Evolutionary conservation across 1,139 yeast species (phyloP), one percentile per base, ranked within the genome.

Genomic region (Blastobotrys serpentis): DNA sequence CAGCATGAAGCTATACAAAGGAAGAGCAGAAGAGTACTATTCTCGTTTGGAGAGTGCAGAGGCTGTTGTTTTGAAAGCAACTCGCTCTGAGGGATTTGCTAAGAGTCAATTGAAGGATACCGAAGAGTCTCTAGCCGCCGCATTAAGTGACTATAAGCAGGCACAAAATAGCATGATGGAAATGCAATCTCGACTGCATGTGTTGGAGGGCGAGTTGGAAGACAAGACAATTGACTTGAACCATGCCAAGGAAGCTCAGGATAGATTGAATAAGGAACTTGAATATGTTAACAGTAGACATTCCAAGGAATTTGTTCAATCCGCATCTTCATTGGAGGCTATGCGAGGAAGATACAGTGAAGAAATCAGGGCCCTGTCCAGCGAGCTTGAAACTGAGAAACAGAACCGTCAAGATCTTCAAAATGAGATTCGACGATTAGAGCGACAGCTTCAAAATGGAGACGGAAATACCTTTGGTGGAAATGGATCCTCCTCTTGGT

Each of bases 41-140:
- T 74, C 75, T 52, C 86, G 86, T 58, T 71, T 89, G 32, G 95
- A 88, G 59, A 76, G 80, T 51, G 92, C 95, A 0, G 96, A 90
- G 60, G 75, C 83, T 44, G 84, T 88, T 1, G 80, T 86, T 1
- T 72, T 76, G 42, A 76, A 81, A 44, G 79, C 88, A 2, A 64
- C 72, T 39, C 73, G 86, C 55, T 81, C 84, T 14, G 90, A 84
- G 61, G 76, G 76, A 45, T 67, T 73, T 47, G 76, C 85, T 6
- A 70, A 68, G 43, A 70, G 71, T 34, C 89, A 87, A 56, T 70
- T 83, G 50, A 67, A 69, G 18, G 88, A 83, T 26, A 70, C 78
- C 2, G 75, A 74, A 52, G 77, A 72, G 40, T 76, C 81, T 21
- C 69, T 84, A 49, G 70, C 71, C 11, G 72, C 78, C 42, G 74